Percentiles rank a stretch among this genome's conserved stretches.
These are phyloP conservation scores for Blastomyces gilchristii DNA, from an alignment of 2,329 filamentous ascomycete species.

Conservation along the genomic window DNA sequence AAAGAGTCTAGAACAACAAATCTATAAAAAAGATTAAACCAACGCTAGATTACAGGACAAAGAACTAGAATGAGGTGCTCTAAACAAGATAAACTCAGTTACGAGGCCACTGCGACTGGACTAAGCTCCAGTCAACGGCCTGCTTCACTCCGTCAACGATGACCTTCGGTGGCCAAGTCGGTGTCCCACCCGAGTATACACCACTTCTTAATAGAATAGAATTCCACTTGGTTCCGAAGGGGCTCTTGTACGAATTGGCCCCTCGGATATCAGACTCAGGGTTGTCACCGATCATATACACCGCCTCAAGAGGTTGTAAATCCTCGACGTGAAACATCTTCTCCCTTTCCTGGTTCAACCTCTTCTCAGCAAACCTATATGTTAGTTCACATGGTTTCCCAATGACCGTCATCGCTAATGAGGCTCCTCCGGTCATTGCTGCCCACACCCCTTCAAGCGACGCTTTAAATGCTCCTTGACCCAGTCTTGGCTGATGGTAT, in stretches of 20 bases:
- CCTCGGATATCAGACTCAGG: conserved; percentile 84
- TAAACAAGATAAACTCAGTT: not conserved
- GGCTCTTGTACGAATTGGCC: conserved; percentile 63
- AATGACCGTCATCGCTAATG: conserved; percentile 55
- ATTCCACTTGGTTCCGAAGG: conserved; percentile 60
- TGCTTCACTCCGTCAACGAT: conserved; percentile 65
- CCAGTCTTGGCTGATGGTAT: conserved; percentile 76
- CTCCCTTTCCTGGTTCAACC: conserved; percentile 53
- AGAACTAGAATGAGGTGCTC: not conserved
- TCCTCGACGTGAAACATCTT: conserved; percentile 34
- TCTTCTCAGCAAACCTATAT: conserved; percentile 72
- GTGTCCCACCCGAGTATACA: conserved; percentile 54
- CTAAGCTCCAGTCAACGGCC: conserved; percentile 67
- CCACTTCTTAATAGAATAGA: conserved; percentile 71
- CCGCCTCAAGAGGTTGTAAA: conserved; percentile 49
- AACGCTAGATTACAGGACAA: not conserved
- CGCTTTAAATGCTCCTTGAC: conserved; percentile 81
- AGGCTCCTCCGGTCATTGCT: conserved; percentile 52
- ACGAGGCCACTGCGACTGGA: conserved; percentile 38
- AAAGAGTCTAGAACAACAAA: not conserved
- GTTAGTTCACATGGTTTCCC: conserved; percentile 74
- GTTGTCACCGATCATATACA: conserved; percentile 94
- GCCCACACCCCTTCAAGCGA: conserved; percentile 72
- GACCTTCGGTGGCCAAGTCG: conserved; percentile 51
- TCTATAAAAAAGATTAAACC: not conserved